Percentiles rank a stretch among this genome's conserved stretches.
Conservation (phyloP, 2,329 filamentous ascomycete species). For the Fusarium sterilihyphosum region DNA sequence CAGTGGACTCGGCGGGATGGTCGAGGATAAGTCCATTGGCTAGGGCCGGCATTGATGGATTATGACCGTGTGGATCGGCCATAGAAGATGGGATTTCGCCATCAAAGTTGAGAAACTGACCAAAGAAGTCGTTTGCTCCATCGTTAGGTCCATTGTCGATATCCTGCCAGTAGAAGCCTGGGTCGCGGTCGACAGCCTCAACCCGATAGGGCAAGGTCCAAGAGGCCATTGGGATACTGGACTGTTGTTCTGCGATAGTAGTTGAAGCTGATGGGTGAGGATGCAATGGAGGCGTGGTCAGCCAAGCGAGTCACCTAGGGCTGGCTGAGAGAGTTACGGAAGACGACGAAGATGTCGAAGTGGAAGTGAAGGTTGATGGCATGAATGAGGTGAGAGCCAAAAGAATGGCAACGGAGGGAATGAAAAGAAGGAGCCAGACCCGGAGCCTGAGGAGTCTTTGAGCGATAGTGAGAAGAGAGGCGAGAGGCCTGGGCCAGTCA, state of each 20-base stretch:
- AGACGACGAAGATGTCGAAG: slow-evolving; percentile 30
- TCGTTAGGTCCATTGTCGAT: slow-evolving; percentile 45
- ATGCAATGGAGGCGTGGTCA: slow-evolving; percentile 22
- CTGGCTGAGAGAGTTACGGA: slow-evolving; percentile 27
- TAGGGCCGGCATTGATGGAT: slow-evolving; percentile 39
- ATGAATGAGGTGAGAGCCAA: slow-evolving; percentile 34
- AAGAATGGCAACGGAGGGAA: slow-evolving; percentile 28
- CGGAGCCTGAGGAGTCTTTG: slow-evolving; percentile 16
- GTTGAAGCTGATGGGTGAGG: slow-evolving; percentile 11
- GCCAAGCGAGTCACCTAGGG: slow-evolving; percentile 37
- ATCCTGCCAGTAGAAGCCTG: slow-evolving; percentile 50
- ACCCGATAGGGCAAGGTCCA: slow-evolving; percentile 50
- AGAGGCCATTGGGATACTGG: slow-evolving; percentile 46
- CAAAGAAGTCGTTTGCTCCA: slow-evolving; percentile 48
- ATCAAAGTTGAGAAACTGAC: slow-evolving; percentile 52
- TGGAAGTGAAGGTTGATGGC: slow-evolving; percentile 31
- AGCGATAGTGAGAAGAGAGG: slow-evolving; percentile 36
- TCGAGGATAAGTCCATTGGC: slow-evolving; percentile 45
- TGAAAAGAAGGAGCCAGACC: slow-evolving; percentile 28
- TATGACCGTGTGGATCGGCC: slow-evolving; percentile 31
- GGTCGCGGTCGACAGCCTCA: slow-evolving; percentile 49
- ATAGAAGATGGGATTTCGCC: slow-evolving; percentile 39
- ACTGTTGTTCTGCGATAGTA: slow-evolving; percentile 7
- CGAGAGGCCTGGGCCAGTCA: slow-evolving; percentile 34
- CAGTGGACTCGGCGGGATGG: slow-evolving; percentile 46